Evolutionary conservation across 208 protist species (phyloP).

Genomic region (Tritrichomonas musculus): DNA sequence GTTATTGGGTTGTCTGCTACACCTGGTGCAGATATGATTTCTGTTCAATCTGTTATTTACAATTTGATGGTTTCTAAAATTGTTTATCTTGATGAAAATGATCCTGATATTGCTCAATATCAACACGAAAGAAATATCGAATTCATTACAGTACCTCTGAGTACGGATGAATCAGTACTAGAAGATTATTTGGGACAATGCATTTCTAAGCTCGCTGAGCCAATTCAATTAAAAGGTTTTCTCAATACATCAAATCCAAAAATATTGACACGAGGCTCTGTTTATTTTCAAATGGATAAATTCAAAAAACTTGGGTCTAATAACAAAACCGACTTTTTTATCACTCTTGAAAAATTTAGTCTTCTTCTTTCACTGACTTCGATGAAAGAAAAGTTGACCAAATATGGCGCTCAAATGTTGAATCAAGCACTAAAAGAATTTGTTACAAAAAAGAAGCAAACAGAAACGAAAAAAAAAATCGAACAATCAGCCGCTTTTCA

Average conservation of each 20-base stretch:
- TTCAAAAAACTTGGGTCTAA: not conserved
- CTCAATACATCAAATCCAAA: not conserved
- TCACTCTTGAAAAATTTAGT: not conserved
- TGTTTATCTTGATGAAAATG: not conserved
- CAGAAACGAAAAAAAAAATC: not conserved
- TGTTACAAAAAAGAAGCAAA: not conserved
- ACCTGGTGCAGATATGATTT: constrained; percentile 41
- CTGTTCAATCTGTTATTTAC: constrained; percentile 44
- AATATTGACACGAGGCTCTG: not conserved
- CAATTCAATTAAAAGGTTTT: not conserved
- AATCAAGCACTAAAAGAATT: constrained; percentile 10
- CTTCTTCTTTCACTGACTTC: not conserved
- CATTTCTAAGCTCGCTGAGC: not conserved
- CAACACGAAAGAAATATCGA: constrained; percentile 23
- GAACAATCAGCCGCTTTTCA: not conserved
- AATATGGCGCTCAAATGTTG: not conserved
- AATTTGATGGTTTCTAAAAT: constrained; percentile 40
- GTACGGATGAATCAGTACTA: not conserved
- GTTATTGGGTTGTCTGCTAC: constrained; percentile 53
- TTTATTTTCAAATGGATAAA: not conserved
- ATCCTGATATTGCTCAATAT: constrained; percentile 38
- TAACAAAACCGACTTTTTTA: not conserved
- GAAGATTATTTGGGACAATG: not conserved
- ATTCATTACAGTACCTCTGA: not conserved
- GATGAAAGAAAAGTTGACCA: constrained; percentile 17